phyloP scores from a whole-genome alignment of 129 eudicot genomes.

The Helianthus tuberosus region DNA sequence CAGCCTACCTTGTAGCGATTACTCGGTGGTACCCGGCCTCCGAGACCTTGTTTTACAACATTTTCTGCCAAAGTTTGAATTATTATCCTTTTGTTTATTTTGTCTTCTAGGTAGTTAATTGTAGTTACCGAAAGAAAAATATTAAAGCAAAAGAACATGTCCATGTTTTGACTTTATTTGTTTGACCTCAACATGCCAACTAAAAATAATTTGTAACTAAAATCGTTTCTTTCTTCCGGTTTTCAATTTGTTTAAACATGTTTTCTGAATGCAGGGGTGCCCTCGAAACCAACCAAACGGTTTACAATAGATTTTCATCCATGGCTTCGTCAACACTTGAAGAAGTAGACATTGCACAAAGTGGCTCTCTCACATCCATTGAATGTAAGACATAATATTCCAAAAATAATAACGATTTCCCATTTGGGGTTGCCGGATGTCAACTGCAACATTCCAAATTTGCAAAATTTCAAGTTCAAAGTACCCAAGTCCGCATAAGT shows the following conservation, averaged over 20 bases:
- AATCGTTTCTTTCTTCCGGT: neutral
- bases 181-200: slow-evolving; percentile 5
- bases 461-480: neutral
- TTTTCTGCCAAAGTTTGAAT: neutral
- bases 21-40: too few relatives aligned
- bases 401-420: neutral
- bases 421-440: neutral
- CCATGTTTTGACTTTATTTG: slow-evolving; percentile 15
- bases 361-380: slow-evolving; percentile 45
- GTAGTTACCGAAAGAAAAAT: neutral
- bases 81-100: neutral
- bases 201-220: neutral
- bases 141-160: neutral
- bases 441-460: slow-evolving; percentile 2
- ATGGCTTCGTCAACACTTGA: slow-evolving; percentile 46
- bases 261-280: slow-evolving; percentile 36
- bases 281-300: slow-evolving; percentile 37
- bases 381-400: slow-evolving; percentile 38
- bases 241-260: neutral
- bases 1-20: too few relatives aligned
- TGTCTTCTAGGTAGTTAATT: neutral
- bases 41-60: too few relatives aligned
- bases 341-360: slow-evolving; percentile 41
- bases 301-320: slow-evolving; percentile 37
- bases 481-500: neutral